Evolutionary conservation across 768 basidiomycete genomes (phyloP).

Genomic region (Xanthoconium purpureum): DNA sequence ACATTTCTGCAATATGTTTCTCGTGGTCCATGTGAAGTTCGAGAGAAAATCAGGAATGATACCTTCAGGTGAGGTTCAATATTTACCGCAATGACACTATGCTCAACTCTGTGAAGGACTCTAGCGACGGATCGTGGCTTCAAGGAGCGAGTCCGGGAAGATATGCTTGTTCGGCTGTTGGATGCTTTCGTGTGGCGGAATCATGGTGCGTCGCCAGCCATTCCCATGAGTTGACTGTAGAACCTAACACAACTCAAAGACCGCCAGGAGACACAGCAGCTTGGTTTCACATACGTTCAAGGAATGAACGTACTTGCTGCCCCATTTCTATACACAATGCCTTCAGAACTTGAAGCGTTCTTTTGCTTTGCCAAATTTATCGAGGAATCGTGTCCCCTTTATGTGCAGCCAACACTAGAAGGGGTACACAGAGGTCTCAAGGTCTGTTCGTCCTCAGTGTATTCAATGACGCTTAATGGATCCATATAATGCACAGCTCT

Average conservation of each 20-base stretch:
- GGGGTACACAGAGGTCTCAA: conserved; percentile 94
- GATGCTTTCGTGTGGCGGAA: conserved; percentile 99
- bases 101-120: conserved; percentile 45
- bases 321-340: conserved; percentile 96
- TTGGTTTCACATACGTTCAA: conserved; percentile 95
- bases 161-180: conserved; percentile 92
- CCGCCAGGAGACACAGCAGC: conserved; percentile 69
- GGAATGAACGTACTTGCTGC: conserved; percentile 99
- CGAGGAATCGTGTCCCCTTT: conserved; percentile 91
- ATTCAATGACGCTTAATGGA: not conserved
- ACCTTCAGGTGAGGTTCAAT: conserved; percentile 73
- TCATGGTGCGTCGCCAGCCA: conserved; percentile 51
- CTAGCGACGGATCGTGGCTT: conserved; percentile 97
- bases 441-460: conserved; percentile 43
- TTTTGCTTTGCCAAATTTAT: conserved; percentile 96
- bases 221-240: not conserved
- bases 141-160: conserved; percentile 94
- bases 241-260: conserved; percentile 41
- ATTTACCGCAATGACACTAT: not conserved
- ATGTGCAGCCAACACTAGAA: conserved; percentile 93
- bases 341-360: conserved; percentile 97
- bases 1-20: conserved; percentile 75
- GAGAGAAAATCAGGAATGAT: conserved; percentile 93
- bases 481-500: conserved; percentile 50
- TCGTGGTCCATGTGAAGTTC: conserved; percentile 81